Conservation (phyloP, 306 rosid genomes). For the barrel medic (Medicago truncatula) region DNA sequence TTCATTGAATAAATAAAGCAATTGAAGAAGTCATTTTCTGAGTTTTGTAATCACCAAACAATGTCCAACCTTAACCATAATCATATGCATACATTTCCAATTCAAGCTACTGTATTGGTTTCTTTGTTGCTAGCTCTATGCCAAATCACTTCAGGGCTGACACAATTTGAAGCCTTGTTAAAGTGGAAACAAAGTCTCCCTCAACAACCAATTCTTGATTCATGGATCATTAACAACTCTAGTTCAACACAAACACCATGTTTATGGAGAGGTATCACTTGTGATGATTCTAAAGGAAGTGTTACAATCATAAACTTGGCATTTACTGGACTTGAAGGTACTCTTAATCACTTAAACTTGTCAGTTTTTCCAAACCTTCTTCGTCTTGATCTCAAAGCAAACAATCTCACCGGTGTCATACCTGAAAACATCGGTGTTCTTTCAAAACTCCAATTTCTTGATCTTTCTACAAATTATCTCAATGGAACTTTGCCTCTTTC, state of each 20-base stretch:
- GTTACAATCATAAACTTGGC: constrained; percentile 52
- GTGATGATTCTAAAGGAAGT: constrained; percentile 47
- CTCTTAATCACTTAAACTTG: constrained; percentile 54
- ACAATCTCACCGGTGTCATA: constrained; percentile 53
- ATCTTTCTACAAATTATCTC: constrained; percentile 56
- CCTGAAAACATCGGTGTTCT: constrained; percentile 56
- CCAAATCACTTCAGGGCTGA: constrained; percentile 10
- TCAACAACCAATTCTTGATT: constrained; percentile 43
- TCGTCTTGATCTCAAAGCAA: constrained; percentile 59
- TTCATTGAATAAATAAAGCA: background rate
- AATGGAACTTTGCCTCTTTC: constrained; percentile 63
- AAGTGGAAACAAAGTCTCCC: constrained; percentile 65
- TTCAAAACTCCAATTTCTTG: constrained; percentile 61
- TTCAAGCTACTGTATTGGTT: constrained; percentile 1
- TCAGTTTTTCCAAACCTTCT: constrained; percentile 63
- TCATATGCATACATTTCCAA: background rate
- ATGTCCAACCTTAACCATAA: constrained; percentile 27
- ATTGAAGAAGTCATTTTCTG: background rate
- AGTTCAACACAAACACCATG: constrained; percentile 48
- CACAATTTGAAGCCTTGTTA: constrained; percentile 57
- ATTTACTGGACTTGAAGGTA: constrained; percentile 55
- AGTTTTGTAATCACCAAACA: background rate
- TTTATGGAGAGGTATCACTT: constrained; percentile 60
- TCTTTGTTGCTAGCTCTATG: constrained; percentile 26
- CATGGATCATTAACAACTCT: constrained; percentile 52